Percentiles rank a stretch among this genome's conserved stretches.
Evolutionary conservation across 2,329 filamentous ascomycete species (phyloP).

Genomic region (Hirsutella rhossiliensis): DNA sequence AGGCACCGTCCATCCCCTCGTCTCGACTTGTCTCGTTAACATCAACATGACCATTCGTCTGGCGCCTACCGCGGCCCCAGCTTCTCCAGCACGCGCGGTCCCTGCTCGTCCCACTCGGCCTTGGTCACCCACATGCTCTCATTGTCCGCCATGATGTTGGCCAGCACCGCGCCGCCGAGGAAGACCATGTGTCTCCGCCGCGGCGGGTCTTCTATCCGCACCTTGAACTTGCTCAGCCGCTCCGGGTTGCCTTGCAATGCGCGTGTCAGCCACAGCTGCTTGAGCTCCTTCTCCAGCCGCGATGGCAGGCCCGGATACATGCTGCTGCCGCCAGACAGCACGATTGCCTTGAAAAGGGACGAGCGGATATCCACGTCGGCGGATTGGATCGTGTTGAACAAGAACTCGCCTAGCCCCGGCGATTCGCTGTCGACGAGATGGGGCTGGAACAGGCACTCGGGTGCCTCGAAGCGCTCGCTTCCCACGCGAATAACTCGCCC

Average conservation of each 20-base stretch:
- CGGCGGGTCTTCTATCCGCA: conserved; percentile 95
- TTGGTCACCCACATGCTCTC: conserved; percentile 98
- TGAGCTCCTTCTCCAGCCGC: conserved; percentile 92
- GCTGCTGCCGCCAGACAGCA: conserved; percentile 90
- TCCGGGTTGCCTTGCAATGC: conserved; percentile 87
- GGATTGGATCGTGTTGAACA: conserved; percentile 97
- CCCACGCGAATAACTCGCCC: conserved; percentile 93
- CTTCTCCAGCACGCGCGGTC: conserved; percentile 75
- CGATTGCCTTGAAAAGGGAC: conserved; percentile 93
- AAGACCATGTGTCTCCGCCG: conserved; percentile 99
- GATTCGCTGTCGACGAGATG: conserved; percentile 97
- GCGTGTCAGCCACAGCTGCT: conserved; percentile 93
- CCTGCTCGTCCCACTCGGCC: conserved; percentile 93
- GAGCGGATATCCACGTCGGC: conserved; percentile 92
- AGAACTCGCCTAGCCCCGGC: conserved; percentile 88
- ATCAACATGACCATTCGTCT: not conserved
- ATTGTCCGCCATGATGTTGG: conserved; percentile 98
- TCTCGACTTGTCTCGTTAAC: no score
- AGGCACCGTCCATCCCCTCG: not conserved
- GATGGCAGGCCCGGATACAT: conserved; percentile 98
- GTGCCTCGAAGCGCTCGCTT: conserved; percentile 94
- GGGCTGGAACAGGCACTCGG: conserved; percentile 96
- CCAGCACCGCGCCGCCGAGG: conserved; percentile 87
- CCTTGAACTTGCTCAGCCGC: conserved; percentile 96
- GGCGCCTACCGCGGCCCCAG: conserved; percentile 64